These are phyloP conservation scores for Colletotrichum neosansevieriae DNA, from an alignment of 2,329 filamentous ascomycete genomes.

Conservation along the genomic window DNA sequence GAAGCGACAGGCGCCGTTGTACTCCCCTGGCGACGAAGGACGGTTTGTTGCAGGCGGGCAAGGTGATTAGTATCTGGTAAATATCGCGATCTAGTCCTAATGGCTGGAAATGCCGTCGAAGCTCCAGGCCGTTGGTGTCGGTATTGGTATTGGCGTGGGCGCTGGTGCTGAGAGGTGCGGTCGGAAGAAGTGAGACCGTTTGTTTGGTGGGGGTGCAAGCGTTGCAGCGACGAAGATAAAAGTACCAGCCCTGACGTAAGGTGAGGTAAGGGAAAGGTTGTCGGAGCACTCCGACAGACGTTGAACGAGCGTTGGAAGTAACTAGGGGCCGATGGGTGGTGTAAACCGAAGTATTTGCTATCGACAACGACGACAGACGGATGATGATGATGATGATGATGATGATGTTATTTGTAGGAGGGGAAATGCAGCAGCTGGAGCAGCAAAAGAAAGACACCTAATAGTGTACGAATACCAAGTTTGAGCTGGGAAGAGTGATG, in stretches of 20 bases:
- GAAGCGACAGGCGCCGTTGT: background rate
- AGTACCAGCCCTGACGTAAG: constrained; percentile 16
- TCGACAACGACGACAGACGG: background rate
- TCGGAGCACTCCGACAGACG: background rate
- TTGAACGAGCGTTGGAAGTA: constrained; percentile 18
- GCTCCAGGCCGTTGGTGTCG: constrained; percentile 4
- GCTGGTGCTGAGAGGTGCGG: background rate
- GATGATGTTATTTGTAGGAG: background rate
- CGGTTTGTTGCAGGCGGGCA: background rate
- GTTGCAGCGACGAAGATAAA: constrained; percentile 1
- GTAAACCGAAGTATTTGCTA: background rate
- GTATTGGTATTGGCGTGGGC: background rate
- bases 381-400: background rate
- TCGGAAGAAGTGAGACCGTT: constrained; percentile 15
- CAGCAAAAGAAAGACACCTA: constrained; percentile 27
- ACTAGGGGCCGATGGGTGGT: background rate
- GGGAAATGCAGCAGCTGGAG: background rate
- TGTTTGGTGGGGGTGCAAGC: constrained; percentile 2
- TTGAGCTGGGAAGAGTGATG: background rate
- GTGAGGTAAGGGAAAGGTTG: background rate
- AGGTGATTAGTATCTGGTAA: background rate
- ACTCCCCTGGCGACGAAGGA: background rate
- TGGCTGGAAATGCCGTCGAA: constrained; percentile 6
- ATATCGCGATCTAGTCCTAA: background rate
- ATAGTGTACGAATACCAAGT: constrained; percentile 25